phyloP scores from a whole-genome alignment of 1,284 basidiomycete species.

The Albatrellus sp. region DNA sequence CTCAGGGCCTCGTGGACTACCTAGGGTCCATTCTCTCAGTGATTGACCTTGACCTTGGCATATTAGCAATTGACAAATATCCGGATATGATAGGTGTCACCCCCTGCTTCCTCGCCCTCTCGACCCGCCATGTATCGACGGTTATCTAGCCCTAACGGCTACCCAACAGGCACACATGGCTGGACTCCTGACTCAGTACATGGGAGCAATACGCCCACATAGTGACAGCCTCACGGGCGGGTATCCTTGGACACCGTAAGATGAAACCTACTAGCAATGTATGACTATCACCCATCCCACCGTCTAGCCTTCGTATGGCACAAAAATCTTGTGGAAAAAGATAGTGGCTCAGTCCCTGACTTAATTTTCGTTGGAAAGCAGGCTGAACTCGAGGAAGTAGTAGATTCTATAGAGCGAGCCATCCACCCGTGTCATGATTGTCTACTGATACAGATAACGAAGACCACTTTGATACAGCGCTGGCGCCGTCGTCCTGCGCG shows the following conservation, averaged over 20 bases:
- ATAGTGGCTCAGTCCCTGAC: too few relatives aligned
- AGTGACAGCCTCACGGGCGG: conserved; percentile 15
- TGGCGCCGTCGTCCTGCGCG: too few relatives aligned
- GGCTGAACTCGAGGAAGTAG: conserved; percentile 5
- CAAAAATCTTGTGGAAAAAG: too few relatives aligned
- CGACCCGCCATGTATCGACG: conserved; percentile 19
- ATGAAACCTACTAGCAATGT: too few relatives aligned
- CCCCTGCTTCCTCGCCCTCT: conserved; percentile 22
- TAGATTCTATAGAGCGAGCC: background rate
- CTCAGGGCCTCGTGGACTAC: conserved; percentile 32
- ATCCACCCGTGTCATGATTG: too few relatives aligned
- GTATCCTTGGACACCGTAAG: background rate
- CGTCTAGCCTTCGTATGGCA: too few relatives aligned
- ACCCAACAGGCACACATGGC: conserved; percentile 14
- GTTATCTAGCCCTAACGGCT: conserved; percentile 2
- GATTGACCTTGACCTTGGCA: background rate
- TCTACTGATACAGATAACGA: too few relatives aligned
- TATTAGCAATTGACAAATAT: background rate
- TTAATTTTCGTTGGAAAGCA: background rate
- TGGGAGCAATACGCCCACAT: conserved; percentile 38
- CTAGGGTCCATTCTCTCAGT: conserved; percentile 28
- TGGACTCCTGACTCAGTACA: conserved; percentile 48
- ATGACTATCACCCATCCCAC: too few relatives aligned
- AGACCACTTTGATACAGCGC: too few relatives aligned
- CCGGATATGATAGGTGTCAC: conserved; percentile 25